Conservation (phyloP, 2,329 filamentous ascomycete genomes). For the Rutstroemia sydowiana region DNA sequence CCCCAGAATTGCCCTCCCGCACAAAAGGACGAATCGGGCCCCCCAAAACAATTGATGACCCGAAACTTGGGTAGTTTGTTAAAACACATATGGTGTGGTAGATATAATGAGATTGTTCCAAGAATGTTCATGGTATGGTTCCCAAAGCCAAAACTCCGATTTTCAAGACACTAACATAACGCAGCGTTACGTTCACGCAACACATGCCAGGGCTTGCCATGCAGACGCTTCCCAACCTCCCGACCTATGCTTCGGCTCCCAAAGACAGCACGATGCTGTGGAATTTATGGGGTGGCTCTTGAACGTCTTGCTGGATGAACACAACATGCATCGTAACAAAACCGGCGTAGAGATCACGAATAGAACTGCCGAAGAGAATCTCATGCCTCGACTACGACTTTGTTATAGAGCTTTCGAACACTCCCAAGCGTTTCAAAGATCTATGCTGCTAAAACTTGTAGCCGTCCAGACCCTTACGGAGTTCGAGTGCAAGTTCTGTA, state of each 20-base stretch:
- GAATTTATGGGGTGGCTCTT: conserved; percentile 6
- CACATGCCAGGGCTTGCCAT: conserved; percentile 8
- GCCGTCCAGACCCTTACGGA: not conserved
- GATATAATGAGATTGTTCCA: conserved; percentile 38
- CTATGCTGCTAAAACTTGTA: not conserved
- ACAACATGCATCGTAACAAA: not conserved
- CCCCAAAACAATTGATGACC: conserved; percentile 51
- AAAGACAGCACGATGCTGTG: conserved; percentile 5
- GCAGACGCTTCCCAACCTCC: not conserved
- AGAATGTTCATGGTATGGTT: conserved; percentile 47
- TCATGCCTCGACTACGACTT: not conserved
- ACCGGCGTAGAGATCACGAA: not conserved
- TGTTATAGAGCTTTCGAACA: not conserved
- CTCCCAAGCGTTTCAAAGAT: not conserved
- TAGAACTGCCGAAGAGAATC: not conserved
- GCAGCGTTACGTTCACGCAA: conserved; percentile 22
- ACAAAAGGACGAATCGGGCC: conserved; percentile 50
- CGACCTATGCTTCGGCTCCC: not conserved
- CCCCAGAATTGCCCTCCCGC: conserved; percentile 55
- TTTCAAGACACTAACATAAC: conserved; percentile 2
- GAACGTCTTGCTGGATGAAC: not conserved
- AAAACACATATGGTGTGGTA: conserved; percentile 31
- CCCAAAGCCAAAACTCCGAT: not conserved
- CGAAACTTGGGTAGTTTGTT: conserved; percentile 53
- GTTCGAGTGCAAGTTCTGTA: not conserved